Conservation (phyloP, 2,329 filamentous ascomycete species). For the Calycina herbarum region DNA sequence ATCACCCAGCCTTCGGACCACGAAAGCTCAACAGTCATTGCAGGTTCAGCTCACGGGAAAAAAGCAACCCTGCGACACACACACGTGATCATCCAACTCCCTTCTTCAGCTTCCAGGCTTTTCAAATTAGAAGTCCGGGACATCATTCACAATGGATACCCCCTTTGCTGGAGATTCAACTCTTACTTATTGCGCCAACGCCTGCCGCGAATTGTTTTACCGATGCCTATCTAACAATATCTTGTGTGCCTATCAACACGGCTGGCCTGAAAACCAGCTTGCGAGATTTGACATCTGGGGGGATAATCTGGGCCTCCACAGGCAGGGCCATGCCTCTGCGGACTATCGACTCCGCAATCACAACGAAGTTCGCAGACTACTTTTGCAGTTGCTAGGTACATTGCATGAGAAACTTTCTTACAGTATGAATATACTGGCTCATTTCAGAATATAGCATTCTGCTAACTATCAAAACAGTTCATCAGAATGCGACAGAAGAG, state of each 20-base stretch:
- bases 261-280: background rate
- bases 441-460: background rate
- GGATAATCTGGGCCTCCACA: background rate
- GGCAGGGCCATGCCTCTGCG: background rate
- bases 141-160: too few relatives aligned
- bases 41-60: too few relatives aligned
- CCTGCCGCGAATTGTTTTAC: background rate
- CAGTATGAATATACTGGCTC: background rate
- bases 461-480: too few relatives aligned
- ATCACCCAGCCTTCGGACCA: too few relatives aligned
- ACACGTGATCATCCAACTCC: too few relatives aligned
- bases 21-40: too few relatives aligned
- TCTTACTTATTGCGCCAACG: background rate
- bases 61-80: too few relatives aligned
- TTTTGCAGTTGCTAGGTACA: background rate
- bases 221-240: background rate
- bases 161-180: background rate
- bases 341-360: background rate
- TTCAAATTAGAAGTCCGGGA: too few relatives aligned
- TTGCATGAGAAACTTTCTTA: background rate
- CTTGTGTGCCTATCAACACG: background rate
- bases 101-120: too few relatives aligned
- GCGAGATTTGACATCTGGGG: constrained; percentile 5
- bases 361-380: background rate
- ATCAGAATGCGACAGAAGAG: too few relatives aligned